Percentiles rank a stretch among this genome's conserved stretches.
phyloP scores from a whole-genome alignment of 805 yeast genomes.

The Starmera dryadoides region DNA sequence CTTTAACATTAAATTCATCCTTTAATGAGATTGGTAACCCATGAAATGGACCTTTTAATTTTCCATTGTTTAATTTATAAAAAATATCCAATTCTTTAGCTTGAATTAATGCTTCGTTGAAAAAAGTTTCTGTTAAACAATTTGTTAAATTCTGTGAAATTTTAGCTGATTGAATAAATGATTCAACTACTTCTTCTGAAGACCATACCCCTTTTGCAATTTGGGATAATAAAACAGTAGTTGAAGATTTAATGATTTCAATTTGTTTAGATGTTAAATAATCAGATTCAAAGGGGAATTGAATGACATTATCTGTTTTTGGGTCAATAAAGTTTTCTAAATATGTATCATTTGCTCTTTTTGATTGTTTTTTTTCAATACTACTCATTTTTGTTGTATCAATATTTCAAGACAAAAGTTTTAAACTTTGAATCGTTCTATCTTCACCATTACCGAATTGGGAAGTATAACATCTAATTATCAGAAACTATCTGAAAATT shows the following conservation, averaged over 20 bases:
- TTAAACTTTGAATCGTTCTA: no score
- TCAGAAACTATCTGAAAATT: no score
- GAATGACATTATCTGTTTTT: background rate
- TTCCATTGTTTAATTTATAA: slow-evolving; percentile 39
- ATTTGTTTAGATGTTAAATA: slow-evolving; percentile 19
- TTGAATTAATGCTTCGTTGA: slow-evolving; percentile 44
- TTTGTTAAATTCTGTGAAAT: slow-evolving; percentile 42
- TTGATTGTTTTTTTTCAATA: no score
- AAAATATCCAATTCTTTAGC: slow-evolving; percentile 51
- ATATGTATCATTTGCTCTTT: no score
- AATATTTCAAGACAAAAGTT: no score
- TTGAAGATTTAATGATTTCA: slow-evolving; percentile 30
- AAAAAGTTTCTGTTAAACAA: slow-evolving; percentile 26
- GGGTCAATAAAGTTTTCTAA: background rate
- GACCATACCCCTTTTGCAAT: slow-evolving; percentile 23
- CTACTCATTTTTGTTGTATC: no score
- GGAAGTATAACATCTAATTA: no score
- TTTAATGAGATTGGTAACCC: slow-evolving; percentile 60
- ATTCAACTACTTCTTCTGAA: slow-evolving; percentile 36
- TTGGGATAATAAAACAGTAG: slow-evolving; percentile 18
- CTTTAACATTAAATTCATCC: slow-evolving; percentile 29
- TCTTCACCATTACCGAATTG: no score
- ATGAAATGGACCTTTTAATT: slow-evolving; percentile 53
- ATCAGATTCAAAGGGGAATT: background rate
- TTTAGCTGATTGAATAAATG: slow-evolving; percentile 49